A percentile compares a stretch with the other conserved stretches of the same genome.
Conservation (phyloP, 345 rosid genomes). For the Euphorbia lathyris region DNA sequence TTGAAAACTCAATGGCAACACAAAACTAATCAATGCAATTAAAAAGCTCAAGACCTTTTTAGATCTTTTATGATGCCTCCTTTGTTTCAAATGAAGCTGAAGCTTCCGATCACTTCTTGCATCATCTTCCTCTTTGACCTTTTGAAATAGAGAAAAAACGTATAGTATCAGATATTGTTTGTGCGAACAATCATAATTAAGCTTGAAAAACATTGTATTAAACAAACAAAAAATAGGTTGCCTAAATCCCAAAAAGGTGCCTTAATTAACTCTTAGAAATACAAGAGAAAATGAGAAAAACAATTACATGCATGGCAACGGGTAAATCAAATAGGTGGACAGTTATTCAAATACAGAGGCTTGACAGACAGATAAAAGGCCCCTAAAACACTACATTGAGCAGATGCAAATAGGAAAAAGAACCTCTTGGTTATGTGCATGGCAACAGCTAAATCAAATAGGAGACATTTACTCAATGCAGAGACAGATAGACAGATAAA, state of each 20-base stretch:
- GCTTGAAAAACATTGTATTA: conserved; percentile 9
- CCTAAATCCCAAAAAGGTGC: conserved; percentile 10
- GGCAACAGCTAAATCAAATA: background rate
- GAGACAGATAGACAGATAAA: background rate
- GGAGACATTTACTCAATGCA: background rate
- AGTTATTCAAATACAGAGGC: too few species aligned
- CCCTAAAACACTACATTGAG: too few species aligned
- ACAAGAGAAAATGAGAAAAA: background rate
- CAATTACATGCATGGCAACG: background rate
- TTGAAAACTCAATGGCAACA: background rate
- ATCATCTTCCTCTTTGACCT: conserved; percentile 99
- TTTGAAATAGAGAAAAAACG: conserved; percentile 22
- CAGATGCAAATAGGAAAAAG: background rate
- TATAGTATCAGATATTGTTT: background rate
- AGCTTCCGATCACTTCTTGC: conserved; percentile 67
- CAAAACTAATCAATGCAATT: conserved; percentile 6
- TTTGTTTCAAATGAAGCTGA: conserved; percentile 72
- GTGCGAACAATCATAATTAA: conserved; percentile 6
- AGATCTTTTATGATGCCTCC: conserved; percentile 50
- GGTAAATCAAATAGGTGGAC: background rate
- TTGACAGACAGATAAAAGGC: too few species aligned
- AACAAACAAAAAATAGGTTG: background rate
- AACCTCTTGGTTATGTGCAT: background rate
- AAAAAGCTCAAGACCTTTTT: conserved; percentile 50
- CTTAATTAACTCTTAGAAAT: background rate